Evolutionary conservation across 805 yeast species (phyloP).

Genomic region (Sugiyamaella marilandica): DNA sequence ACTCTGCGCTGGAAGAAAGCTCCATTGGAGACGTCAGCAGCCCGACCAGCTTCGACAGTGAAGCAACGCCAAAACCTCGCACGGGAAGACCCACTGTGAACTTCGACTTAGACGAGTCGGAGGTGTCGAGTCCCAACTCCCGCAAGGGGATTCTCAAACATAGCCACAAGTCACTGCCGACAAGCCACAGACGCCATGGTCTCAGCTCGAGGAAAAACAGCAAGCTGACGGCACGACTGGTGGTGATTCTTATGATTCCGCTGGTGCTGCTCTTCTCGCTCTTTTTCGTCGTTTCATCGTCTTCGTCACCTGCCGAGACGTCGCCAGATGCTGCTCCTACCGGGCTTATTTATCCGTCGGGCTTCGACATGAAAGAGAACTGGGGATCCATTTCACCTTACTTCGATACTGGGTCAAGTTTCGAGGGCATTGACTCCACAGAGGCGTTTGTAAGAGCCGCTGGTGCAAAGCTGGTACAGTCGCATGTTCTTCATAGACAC

Average conservation of each 20-base stretch:
- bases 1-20: background rate
- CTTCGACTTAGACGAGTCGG: conserved; percentile 9
- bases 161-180: background rate
- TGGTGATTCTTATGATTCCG: conserved; percentile 21
- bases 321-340: conserved; percentile 35
- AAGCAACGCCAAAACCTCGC: background rate
- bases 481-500: conserved; percentile 63
- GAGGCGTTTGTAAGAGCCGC: conserved; percentile 32
- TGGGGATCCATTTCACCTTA: conserved; percentile 40
- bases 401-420: conserved; percentile 33
- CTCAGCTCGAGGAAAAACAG: conserved; percentile 4
- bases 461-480: conserved; percentile 49
- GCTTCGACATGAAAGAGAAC: conserved; percentile 36
- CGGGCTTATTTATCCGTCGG: conserved; percentile 30
- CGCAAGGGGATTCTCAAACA: background rate
- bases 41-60: background rate
- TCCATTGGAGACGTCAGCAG: background rate
- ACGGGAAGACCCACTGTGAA: conserved; percentile 3
- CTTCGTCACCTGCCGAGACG: conserved; percentile 19
- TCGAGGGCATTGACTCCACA: conserved; percentile 27
- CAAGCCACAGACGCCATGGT: conserved; percentile 1
- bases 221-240: conserved; percentile 2
- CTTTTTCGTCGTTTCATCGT: conserved; percentile 19
- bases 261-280: conserved; percentile 21
- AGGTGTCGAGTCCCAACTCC: background rate